A percentile compares a stretch with the other conserved stretches of the same genome.
Evolutionary conservation across 164 flowering plant genomes (phyloP).

Genomic region (Nymphaea colorata): DNA sequence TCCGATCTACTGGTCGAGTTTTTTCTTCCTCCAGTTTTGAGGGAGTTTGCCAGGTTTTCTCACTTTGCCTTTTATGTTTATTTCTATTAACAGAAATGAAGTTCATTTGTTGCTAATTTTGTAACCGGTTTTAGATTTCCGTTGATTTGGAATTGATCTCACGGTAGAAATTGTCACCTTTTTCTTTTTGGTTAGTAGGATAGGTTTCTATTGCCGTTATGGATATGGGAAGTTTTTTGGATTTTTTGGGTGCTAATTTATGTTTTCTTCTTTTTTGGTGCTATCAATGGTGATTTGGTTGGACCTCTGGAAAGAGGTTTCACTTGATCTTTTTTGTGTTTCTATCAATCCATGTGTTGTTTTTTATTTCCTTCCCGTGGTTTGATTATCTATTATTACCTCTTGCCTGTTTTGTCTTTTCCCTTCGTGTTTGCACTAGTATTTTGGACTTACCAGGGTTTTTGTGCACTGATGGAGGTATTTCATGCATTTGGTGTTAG

Average conservation of each 20-base stretch:
- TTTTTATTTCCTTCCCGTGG: not conserved
- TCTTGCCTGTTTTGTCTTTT: not conserved
- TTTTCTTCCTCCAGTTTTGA: not conserved
- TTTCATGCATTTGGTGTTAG: not conserved
- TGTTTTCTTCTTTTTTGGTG: not conserved
- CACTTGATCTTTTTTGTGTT: not conserved
- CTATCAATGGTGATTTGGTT: not conserved
- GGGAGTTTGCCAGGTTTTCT: not conserved
- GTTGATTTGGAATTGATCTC: not conserved
- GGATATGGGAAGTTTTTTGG: not conserved
- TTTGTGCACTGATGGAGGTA: not conserved
- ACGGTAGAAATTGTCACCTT: not conserved
- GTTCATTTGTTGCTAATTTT: too few relatives aligned
- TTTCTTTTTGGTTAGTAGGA: not conserved
- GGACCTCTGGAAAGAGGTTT: not conserved
- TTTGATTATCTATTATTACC: too few relatives aligned
- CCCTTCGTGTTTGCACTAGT: not conserved
- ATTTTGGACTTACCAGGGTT: not conserved
- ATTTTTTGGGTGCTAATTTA: too few relatives aligned
- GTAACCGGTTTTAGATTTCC: not conserved
- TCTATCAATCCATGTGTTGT: not conserved
- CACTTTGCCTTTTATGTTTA: not conserved
- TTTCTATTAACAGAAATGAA: too few relatives aligned
- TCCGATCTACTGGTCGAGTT: not conserved
- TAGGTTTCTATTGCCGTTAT: not conserved